A percentile compares a stretch with the other conserved stretches of the same genome.
Conservation (phyloP, 202 grass and related monocot genomes). For the Digitaria exilis region DNA sequence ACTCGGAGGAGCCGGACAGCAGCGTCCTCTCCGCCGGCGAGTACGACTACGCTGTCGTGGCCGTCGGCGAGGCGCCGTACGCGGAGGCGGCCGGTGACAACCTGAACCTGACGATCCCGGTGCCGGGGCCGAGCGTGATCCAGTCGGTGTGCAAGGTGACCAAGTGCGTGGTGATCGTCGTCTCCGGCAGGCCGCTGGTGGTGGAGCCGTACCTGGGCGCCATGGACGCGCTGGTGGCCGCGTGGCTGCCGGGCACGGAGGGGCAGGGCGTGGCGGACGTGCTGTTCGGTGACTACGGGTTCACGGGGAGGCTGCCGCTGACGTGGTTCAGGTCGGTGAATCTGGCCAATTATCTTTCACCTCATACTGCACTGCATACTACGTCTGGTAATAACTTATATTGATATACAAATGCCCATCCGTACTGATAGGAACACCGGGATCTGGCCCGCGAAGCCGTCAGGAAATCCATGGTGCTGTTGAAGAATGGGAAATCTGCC, state of each 20-base stretch:
- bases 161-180: constrained; percentile 66
- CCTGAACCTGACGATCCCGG: constrained; percentile 78
- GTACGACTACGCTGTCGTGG: constrained; percentile 77
- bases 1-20: constrained; percentile 57
- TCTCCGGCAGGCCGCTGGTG: constrained; percentile 79
- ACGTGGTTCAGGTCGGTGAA: constrained; percentile 93
- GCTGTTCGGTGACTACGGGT: constrained; percentile 82
- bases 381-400: too few species aligned
- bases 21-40: constrained; percentile 26
- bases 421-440: constrained; percentile 70
- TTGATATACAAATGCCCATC: too few species aligned
- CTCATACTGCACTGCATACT: too few species aligned
- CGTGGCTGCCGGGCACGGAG: constrained; percentile 80
- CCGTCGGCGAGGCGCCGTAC: constrained; percentile 73
- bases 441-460: constrained; percentile 75
- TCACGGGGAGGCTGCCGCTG: constrained; percentile 72
- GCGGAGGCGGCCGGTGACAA: constrained; percentile 78
- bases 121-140: constrained; percentile 57
- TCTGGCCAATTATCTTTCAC: too few species aligned
- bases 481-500: constrained; percentile 74
- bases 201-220: constrained; percentile 63
- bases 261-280: constrained; percentile 85
- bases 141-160: constrained; percentile 59
- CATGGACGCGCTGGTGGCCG: constrained; percentile 73
- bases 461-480: constrained; percentile 77